Conservation (phyloP, 2,329 filamentous ascomycete genomes). For the Pseudocercospora cruenta region DNA sequence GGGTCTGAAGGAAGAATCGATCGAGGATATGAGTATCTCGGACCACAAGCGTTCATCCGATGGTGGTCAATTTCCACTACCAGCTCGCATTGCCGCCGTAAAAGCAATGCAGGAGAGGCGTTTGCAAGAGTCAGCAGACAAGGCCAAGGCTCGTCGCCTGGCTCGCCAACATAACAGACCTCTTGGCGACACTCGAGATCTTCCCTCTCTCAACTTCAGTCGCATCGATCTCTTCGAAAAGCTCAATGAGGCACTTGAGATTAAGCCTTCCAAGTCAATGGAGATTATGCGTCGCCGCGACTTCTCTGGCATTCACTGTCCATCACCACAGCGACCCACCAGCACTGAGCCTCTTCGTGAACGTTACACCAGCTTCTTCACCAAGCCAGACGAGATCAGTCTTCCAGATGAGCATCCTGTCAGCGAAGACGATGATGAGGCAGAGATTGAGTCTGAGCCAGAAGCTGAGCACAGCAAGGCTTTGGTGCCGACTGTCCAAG, state of each 20-base stretch:
- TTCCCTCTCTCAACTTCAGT: slow-evolving; percentile 55
- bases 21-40: slow-evolving; percentile 49
- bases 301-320: slow-evolving; percentile 38
- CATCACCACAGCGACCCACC: slow-evolving; percentile 42
- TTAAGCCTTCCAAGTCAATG: slow-evolving; percentile 44
- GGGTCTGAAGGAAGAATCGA: slow-evolving; percentile 53
- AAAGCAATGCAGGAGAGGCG: slow-evolving; percentile 42
- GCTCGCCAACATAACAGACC: slow-evolving; percentile 37
- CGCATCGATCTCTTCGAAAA: slow-evolving; percentile 50
- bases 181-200: slow-evolving; percentile 43
- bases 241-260: slow-evolving; percentile 49
- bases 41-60: slow-evolving; percentile 31
- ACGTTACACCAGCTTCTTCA: slow-evolving; percentile 52
- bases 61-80: slow-evolving; percentile 34
- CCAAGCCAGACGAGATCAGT: slow-evolving; percentile 41
- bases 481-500: slow-evolving; percentile 30
- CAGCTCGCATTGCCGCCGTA: slow-evolving; percentile 40
- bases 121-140: slow-evolving; percentile 37
- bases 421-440: slow-evolving; percentile 28
- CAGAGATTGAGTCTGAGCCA: slow-evolving; percentile 25
- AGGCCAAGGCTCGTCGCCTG: slow-evolving; percentile 34
- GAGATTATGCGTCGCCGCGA: slow-evolving; percentile 39
- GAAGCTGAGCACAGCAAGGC: slow-evolving; percentile 24
- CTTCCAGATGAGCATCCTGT: slow-evolving; percentile 29
- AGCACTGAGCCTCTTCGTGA: slow-evolving; percentile 46